phyloP scores from a whole-genome alignment of 176 grass and related monocot genomes.

The Musa itinerans region DNA sequence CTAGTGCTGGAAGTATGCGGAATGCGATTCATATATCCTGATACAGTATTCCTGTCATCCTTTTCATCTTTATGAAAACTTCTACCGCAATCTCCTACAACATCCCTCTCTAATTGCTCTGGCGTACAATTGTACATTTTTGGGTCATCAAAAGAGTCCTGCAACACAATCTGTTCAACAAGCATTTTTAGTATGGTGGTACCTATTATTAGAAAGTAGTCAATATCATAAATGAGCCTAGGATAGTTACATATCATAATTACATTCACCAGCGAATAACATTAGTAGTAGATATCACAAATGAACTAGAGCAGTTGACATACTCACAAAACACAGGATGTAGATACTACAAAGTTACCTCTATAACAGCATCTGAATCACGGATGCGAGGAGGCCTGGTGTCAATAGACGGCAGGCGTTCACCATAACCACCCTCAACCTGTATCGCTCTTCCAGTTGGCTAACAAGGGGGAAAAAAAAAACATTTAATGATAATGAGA shows the following conservation, averaged over 20 bases:
- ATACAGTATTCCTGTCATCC: slow-evolving; percentile 16
- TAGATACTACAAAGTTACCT: slow-evolving; percentile 42
- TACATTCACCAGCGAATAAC: slow-evolving; percentile 43
- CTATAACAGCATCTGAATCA: slow-evolving; percentile 92
- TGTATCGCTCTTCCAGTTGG: slow-evolving; percentile 94
- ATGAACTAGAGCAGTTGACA: slow-evolving; percentile 10
- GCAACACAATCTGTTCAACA: slow-evolving; percentile 54
- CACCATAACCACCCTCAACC: slow-evolving; percentile 66
- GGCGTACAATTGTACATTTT: slow-evolving; percentile 31
- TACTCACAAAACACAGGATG: slow-evolving; percentile 12
- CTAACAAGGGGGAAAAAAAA: slow-evolving; percentile 38
- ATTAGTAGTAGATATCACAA: neutral
- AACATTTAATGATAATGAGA: neutral
- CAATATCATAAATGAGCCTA: neutral
- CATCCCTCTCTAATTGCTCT: slow-evolving; percentile 61
- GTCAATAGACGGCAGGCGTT: slow-evolving; percentile 85
- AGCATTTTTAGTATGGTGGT: slow-evolving; percentile 19
- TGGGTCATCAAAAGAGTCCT: slow-evolving; percentile 50
- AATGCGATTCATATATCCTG: slow-evolving; percentile 38
- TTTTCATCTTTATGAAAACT: slow-evolving; percentile 30
- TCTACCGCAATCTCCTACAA: slow-evolving; percentile 31
- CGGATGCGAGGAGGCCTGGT: slow-evolving; percentile 57
- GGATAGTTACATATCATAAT: slow-evolving; percentile 10
- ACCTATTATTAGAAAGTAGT: neutral
- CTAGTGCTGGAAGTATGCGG: slow-evolving; percentile 20